A percentile compares a stretch with the other conserved stretches of the same genome.
Conservation (phyloP, 768 basidiomycete species). For the Auricularia auricula-judae region DNA sequence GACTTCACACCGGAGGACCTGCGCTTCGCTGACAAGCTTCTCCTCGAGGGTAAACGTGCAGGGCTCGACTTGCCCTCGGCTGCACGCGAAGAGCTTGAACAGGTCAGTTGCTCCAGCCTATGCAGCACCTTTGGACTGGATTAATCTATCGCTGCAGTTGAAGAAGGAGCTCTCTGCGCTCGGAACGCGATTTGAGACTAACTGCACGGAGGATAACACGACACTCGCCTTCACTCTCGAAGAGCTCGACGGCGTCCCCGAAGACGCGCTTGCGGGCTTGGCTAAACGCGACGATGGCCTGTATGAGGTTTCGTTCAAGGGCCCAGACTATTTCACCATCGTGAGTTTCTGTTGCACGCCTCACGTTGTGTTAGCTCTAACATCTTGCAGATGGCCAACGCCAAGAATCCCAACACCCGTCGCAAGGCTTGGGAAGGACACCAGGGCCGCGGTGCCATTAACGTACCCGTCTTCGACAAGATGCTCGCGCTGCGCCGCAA, state of each 20-base stretch:
- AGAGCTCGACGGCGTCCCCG: slow-evolving; percentile 71
- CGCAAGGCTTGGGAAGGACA: slow-evolving; percentile 51
- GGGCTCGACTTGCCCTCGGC: slow-evolving; percentile 66
- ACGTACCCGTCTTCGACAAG: slow-evolving; percentile 58
- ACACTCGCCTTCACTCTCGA: slow-evolving; percentile 53
- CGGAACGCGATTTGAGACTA: slow-evolving; percentile 81
- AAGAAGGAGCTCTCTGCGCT: slow-evolving; percentile 70
- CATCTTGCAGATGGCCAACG: slow-evolving; percentile 61
- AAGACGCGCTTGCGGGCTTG: slow-evolving; percentile 70
- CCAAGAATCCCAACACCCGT: slow-evolving; percentile 58
- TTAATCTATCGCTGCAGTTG: slow-evolving; percentile 18
- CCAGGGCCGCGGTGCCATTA: slow-evolving; percentile 57
- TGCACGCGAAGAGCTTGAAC: slow-evolving; percentile 44
- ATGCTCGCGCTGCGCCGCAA: slow-evolving; percentile 59
- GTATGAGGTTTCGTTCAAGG: slow-evolving; percentile 71
- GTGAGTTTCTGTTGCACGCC: slow-evolving; percentile 27
- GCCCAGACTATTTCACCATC: slow-evolving; percentile 69
- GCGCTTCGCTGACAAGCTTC: slow-evolving; percentile 69
- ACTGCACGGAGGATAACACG: slow-evolving; percentile 84
- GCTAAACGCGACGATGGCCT: slow-evolving; percentile 51
- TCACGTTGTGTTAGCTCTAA: neutral
- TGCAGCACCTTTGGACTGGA: neutral
- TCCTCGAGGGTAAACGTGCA: slow-evolving; percentile 69
- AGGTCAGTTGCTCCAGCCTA: slow-evolving; percentile 6
- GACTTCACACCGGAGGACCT: slow-evolving; percentile 54